Base-by-base conservation (phyloP, 1,284 basidiomycete species). In the Inonotus hispidus region DNA sequence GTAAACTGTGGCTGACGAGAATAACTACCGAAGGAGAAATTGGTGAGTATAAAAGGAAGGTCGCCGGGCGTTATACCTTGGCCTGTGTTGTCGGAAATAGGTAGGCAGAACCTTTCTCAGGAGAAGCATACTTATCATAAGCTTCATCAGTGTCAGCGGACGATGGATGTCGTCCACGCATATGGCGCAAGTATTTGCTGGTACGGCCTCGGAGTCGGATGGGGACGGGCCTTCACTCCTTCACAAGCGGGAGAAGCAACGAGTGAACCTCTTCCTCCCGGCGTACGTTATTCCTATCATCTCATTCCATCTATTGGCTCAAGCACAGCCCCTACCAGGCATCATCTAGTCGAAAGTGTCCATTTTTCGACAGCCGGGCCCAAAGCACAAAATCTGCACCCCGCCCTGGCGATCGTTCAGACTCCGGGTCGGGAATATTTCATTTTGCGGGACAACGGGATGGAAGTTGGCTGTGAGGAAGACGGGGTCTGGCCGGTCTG, bases 391-490 rank as follows among this genome's bases (percentile, higher is more conserved):
- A 65, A 72, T 3, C 70, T 90, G n/a, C 87, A 90, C 66, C 69
- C 73, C 6, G 85, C 83, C 0, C 65, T 90, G 4, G 88, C 88
- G 0, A 72, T 80, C 14, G 78, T 90, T 5, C 87, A 88, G 67
- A 90, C 88, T 0, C 81, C 82, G 3, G 74, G 73, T 39, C 72
- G 88, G 61, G 85, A 85, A 68, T 88, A 88, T 67, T 85, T 77
- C 66, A 75, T 90, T 45, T 68, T 90, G 60, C 80, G 77, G 59
- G 85, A 90, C 61, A 90, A 87, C 62, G 88, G 88, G 2, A 85
- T 88, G 82, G 81, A 87, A 66, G 77, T 90, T 23, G 88, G 88
- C 11, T 84, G 81, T 61, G 88, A 90, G 68, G 88, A 90, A 67
- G 85, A 87, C 13, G 87, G 87, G 0, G 74, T 90, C 21, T 78